These are phyloP conservation scores for Amphicarpaea edgeworthii DNA, from an alignment of 306 rosid species.

Conservation along the genomic window DNA sequence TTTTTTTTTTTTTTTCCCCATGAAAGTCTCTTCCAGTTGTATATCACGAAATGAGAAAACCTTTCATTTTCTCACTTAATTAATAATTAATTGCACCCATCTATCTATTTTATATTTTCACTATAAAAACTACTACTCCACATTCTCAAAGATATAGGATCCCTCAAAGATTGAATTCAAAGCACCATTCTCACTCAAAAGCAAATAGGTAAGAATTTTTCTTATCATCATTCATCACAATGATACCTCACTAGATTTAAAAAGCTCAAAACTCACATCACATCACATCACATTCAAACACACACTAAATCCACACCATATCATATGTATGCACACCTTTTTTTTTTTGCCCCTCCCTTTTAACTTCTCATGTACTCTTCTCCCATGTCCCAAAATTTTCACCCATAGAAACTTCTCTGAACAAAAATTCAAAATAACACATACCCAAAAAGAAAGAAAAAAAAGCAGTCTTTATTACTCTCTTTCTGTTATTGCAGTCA, in stretches of 20 bases:
- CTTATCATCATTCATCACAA: conserved; percentile 24
- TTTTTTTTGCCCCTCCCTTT: not conserved
- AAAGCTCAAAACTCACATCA: not conserved
- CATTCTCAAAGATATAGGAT: too few relatives aligned
- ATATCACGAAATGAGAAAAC: not conserved
- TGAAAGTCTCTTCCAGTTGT: not conserved
- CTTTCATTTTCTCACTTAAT: not conserved
- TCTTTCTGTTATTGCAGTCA: conserved; percentile 20
- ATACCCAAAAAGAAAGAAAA: conserved; percentile 22
- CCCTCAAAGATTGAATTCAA: conserved; percentile 14
- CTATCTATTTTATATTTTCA: not conserved
- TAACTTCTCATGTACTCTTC: conserved; percentile 6
- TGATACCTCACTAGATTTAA: conserved; percentile 22
- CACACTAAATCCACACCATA: conserved; percentile 11
- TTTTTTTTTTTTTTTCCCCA: not conserved
- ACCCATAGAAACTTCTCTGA: conserved; percentile 34
- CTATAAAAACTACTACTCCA: too few relatives aligned
- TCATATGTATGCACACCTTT: not conserved
- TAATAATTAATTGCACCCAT: not conserved
- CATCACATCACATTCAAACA: not conserved
- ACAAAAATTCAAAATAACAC: conserved; percentile 25
- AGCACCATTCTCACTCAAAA: conserved; percentile 1
- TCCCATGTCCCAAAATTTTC: conserved; percentile 37
- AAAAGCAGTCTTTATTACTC: conserved; percentile 19
- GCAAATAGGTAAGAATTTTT: conserved; percentile 18